Percentiles rank a stretch among this genome's conserved stretches.
Conservation (phyloP, 202 grass and related monocot genomes). For the Musa balbisiana region DNA sequence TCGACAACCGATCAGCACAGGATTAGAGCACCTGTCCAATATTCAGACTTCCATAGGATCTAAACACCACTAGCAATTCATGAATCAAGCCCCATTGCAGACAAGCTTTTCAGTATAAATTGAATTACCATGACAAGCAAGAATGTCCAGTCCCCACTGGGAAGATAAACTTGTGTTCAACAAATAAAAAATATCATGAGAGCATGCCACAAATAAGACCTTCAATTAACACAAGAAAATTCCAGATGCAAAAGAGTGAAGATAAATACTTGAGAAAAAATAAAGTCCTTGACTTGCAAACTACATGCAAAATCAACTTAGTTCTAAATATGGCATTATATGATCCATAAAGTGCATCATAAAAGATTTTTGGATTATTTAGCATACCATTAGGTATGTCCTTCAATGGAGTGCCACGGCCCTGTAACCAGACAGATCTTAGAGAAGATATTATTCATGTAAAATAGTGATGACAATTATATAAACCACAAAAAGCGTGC, state of each 20-base stretch:
- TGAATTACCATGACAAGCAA: too few species aligned
- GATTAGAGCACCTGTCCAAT: too few species aligned
- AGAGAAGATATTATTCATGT: background rate
- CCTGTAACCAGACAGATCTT: constrained; percentile 35
- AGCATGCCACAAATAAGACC: background rate
- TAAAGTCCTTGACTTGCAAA: background rate
- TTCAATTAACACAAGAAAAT: background rate
- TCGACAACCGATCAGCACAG: too few species aligned
- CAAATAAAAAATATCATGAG: background rate
- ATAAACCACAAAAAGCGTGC: constrained; percentile 10
- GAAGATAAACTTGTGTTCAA: background rate
- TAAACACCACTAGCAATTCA: too few species aligned
- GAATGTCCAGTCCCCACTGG: background rate
- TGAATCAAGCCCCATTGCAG: too few species aligned
- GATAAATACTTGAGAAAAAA: background rate
- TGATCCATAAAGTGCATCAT: background rate
- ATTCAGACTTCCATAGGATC: too few species aligned
- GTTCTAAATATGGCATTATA: background rate
- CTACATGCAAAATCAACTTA: background rate
- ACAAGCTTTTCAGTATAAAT: too few species aligned
- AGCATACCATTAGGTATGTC: constrained; percentile 78
- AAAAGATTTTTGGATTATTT: background rate
- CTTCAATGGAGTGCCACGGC: constrained; percentile 86
- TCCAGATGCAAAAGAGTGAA: background rate
- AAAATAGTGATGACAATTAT: background rate